phyloP scores from a whole-genome alignment of 2,329 filamentous ascomycete species.

The Sclerotinia spermophila region DNA sequence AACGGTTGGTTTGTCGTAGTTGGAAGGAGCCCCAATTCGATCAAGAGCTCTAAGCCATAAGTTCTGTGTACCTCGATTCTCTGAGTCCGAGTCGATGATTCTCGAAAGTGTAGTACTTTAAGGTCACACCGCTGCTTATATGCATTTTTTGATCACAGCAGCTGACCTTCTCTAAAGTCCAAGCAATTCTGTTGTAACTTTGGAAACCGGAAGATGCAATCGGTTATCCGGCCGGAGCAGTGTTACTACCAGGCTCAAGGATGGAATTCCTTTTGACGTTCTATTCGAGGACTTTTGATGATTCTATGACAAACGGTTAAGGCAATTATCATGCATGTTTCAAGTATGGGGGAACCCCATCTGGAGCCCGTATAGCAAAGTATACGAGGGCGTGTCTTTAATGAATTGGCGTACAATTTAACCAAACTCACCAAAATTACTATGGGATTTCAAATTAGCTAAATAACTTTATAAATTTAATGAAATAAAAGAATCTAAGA shows the following conservation, averaged over 20 bases:
- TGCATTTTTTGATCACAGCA: conserved; percentile 13
- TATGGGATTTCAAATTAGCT: too few relatives aligned
- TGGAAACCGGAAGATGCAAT: conserved; percentile 7
- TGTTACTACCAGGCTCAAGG: background rate
- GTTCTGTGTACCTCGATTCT: background rate
- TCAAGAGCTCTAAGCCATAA: background rate
- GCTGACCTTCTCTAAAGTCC: conserved; percentile 4
- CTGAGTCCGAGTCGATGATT: background rate
- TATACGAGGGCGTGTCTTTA: too few relatives aligned
- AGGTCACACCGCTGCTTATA: conserved; percentile 7
- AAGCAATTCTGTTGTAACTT: conserved; percentile 5
- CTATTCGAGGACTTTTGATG: background rate
- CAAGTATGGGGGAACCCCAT: background rate
- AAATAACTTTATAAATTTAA: too few relatives aligned
- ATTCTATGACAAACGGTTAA: conserved; percentile 16
- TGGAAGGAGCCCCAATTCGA: background rate
- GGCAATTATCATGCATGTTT: background rate
- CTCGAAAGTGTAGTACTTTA: background rate
- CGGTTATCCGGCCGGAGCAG: background rate
- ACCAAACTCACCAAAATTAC: too few relatives aligned
- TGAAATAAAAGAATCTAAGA: too few relatives aligned
- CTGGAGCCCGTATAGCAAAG: background rate
- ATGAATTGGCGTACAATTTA: too few relatives aligned
- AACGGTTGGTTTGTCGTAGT: background rate
- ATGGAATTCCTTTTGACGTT: background rate